Percentiles rank a stretch among this genome's conserved stretches.
Conservation (phyloP, 805 yeast species). For the Nakazawaea molendinolei region DNA sequence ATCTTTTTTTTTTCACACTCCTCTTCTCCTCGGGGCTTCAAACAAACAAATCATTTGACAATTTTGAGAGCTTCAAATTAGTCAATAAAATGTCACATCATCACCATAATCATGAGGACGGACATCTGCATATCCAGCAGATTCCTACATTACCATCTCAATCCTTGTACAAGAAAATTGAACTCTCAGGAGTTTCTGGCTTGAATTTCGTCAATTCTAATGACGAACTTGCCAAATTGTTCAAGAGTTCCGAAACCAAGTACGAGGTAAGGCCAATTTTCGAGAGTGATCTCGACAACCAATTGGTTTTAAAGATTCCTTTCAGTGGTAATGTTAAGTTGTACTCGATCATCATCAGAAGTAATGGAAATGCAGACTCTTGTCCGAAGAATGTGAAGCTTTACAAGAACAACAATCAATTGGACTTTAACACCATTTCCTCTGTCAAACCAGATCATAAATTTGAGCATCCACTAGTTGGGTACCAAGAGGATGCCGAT, state of each 20-base stretch:
- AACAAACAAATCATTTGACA: no score
- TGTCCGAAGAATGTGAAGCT: slow-evolving; percentile 69
- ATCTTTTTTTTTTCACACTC: no score
- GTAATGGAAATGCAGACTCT: slow-evolving; percentile 45
- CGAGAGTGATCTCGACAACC: slow-evolving; percentile 73
- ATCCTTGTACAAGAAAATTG: slow-evolving; percentile 57
- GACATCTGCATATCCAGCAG: slow-evolving; percentile 47
- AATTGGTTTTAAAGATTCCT: slow-evolving; percentile 70
- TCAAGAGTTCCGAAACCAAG: slow-evolving; percentile 45
- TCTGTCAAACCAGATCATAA: slow-evolving; percentile 42
- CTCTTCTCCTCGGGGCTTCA: no score
- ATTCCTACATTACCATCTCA: slow-evolving; percentile 66
- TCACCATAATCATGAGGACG: slow-evolving; percentile 17
- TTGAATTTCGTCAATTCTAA: slow-evolving; percentile 52
- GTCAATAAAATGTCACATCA: slow-evolving; percentile 7
- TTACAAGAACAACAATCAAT: slow-evolving; percentile 58
- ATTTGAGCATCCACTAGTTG: slow-evolving; percentile 61
- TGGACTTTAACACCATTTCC: slow-evolving; percentile 67
- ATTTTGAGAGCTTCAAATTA: no score
- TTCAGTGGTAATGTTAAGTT: slow-evolving; percentile 72
- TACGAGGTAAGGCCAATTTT: slow-evolving; percentile 38
- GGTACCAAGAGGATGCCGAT: slow-evolving; percentile 35
- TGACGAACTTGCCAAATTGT: slow-evolving; percentile 42
- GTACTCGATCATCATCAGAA: slow-evolving; percentile 64
- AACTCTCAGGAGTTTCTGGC: slow-evolving; percentile 51